Evolutionary conservation across 306 rosid genomes (phyloP), one percentile per base, ranked within the genome.

Genomic region (Psophocarpus tetragonolobus): DNA sequence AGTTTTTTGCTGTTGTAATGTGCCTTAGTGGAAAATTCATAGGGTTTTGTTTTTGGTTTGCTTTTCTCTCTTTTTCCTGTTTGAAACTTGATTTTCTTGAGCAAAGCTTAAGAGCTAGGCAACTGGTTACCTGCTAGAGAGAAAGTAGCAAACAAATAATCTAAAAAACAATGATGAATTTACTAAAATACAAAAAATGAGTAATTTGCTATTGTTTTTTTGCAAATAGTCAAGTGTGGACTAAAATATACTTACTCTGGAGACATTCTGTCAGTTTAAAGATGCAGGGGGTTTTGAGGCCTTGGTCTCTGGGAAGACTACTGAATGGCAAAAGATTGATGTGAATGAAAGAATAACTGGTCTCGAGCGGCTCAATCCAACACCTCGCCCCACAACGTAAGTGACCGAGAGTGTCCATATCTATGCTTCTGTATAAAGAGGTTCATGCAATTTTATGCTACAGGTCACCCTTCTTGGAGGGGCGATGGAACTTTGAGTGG

Each of bases 391-490:
- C 65, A 91, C 98, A 8, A 96, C 99, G 98, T 96, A 83, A 79
- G 92, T 54, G 78, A 76, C 50, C 4, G 68, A 67, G 12, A 21
- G 20, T 44, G 30, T 45, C 41, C 35, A 1, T 74, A n/a, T 57
- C 17, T 47, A 8, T 81, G 44, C 39, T 69, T 80, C 67, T 63
- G 24, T 72, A 68, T 86, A 42, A 42, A 81, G 82, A 73, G 81
- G 74, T 77, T 87, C 54, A 91, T 53, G 45, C 21, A 54, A 77
- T 74, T 82, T 77, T 83, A 73, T 79, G 87, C 91, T 76, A 65
- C 93, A 96, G 99, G 88, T 96, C 99, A 38, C 97, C 99, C 76
- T 90, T 89, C 86, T 83, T 92, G 76, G 99, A 96, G 90, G 98
- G 99, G 38, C 78, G 82, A 71, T 96, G 99, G 99, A 96, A 91